Evolutionary conservation across 2,329 filamentous ascomycete species (phyloP), one percentile per base, ranked within the genome.

Genomic region (Pseudocercospora vitis): DNA sequence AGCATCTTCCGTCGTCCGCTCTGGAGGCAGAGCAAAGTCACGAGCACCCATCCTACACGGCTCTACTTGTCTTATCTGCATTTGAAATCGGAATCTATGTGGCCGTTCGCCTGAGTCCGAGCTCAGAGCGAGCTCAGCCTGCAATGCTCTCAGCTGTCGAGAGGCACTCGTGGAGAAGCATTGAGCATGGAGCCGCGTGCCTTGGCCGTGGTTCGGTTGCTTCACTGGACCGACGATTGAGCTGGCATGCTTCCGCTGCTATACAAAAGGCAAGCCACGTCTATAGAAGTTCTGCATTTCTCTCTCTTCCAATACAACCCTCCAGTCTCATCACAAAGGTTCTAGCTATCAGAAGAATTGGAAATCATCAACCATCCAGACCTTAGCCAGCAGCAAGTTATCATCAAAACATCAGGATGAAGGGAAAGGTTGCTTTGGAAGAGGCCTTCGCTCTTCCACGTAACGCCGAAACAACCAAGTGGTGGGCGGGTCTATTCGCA

Each of bases 401-500:
- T 18, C 5, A 35, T 18, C 32, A 7, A 3, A 23, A 40, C 35
- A 11, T 48, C 37, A 50, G 19, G 16, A 55, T 55, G 53, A 55
- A 55, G 42, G 82, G 83, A 55, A 85, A 86, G 58, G 76, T 85
- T 53, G 79, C 79, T 9, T 73, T 85, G 18, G 82, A 85, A 66
- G 82, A 85, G 70, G 81, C 81, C 11, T 85, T 84, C 58, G 79
- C 78, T 56, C 74, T 84, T 5, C 81, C 83, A 39, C 76, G 81
- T 28, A 76, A 84, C 57, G 73, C 78, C 40, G 80, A 84, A 58
- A 79, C 79, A 67, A 82, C 80, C 4, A 72, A 73, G 61, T 84
- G 81, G 81, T 84, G 81, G 81, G 83, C 82, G 1, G 70, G 73
- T 3, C 68, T 85, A 18, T 86, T 85, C 64, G 77, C 81, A 11